Base-by-base conservation (phyloP, 2,329 filamentous ascomycete genomes). In the Botrytis hyacinthi region DNA sequence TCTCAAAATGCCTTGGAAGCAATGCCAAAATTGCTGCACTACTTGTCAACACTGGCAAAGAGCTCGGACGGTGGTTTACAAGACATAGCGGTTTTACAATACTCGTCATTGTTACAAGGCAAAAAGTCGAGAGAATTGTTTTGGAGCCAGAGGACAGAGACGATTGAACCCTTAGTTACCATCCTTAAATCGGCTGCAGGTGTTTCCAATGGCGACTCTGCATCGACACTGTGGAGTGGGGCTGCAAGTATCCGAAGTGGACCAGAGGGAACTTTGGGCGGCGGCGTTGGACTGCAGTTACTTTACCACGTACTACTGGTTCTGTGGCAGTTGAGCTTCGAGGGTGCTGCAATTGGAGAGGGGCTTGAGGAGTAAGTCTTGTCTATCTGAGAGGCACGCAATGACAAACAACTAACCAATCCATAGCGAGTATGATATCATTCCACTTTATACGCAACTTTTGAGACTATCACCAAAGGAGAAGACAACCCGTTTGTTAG, bases 261-360 rank as follows among this genome's bases (percentile, higher is more conserved):
- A 70, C 87, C 89, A 73, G 90, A 91, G 76, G 87, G 87, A 7
- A 84, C 85, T 6, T 80, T 92, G 44, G 91, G 94, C 73, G 94
- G 94, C 67, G 94, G 94, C 14, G 93, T 99, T 74, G 94, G 94
- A 3, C 85, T 99, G 59, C 96, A 99, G 82, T 88, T 98, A 59
- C 87, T 99, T 59, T 99, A 99, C 82, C 94, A 98, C 80, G 93
- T 98, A 26, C 87, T 99, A 35, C 87, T 99, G 69, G 95, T 97
- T 20, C 85, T 99, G 74, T 99, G 96, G 96, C 95, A 98, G 85
- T 86, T 99, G 78, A 97, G 94, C 81, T 99, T 99, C 78, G 96
- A 98, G 81, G 93, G 94, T 20, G 91, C 92, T 74, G 83, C 86
- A 2, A 86, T 91, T 79, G 89, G 89, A 54, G 88, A 91, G 74